Conservation (phyloP, 345 rosid species). For the Barbarea vulgaris region DNA sequence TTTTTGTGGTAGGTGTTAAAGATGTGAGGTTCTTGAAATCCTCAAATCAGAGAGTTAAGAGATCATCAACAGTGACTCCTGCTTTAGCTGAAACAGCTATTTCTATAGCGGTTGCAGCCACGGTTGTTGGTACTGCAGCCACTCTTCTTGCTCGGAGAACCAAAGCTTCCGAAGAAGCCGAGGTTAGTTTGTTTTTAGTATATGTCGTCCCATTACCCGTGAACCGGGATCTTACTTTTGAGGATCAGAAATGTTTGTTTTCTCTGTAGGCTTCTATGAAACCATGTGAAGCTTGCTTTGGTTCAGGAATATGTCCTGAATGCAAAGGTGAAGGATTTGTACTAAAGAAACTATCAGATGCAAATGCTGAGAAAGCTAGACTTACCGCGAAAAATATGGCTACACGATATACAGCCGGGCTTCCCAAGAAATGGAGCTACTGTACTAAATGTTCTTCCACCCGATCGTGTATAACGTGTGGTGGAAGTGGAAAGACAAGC, state of each 20-base stretch:
- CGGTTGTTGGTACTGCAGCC: conserved; percentile 88
- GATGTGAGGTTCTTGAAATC: conserved; percentile 36
- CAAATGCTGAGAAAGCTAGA: conserved; percentile 77
- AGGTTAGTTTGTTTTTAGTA: conserved; percentile 49
- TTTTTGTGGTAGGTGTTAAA: conserved; percentile 19
- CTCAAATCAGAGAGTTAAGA: conserved; percentile 37
- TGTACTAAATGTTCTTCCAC: conserved; percentile 89
- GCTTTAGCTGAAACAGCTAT: conserved; percentile 77
- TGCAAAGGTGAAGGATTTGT: conserved; percentile 96
- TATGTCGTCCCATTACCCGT: background rate
- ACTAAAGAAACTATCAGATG: conserved; percentile 70
- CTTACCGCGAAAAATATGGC: conserved; percentile 78
- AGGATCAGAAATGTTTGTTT: background rate
- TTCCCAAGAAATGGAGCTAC: conserved; percentile 99
- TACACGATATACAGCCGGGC: conserved; percentile 95
- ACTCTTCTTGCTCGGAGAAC: conserved; percentile 59
- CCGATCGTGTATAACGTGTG: conserved; percentile 68
- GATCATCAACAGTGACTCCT: conserved; percentile 31
- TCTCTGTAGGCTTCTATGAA: conserved; percentile 53
- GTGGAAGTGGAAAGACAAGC: conserved; percentile 73
- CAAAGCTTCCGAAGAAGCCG: conserved; percentile 54
- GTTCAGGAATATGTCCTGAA: conserved; percentile 85
- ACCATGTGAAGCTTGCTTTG: conserved; percentile 72
- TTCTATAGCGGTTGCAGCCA: conserved; percentile 81
- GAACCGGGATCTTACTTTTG: background rate